These are phyloP conservation scores for Coprinellus micaceus DNA, from an alignment of 768 basidiomycete genomes.

Conservation along the genomic window DNA sequence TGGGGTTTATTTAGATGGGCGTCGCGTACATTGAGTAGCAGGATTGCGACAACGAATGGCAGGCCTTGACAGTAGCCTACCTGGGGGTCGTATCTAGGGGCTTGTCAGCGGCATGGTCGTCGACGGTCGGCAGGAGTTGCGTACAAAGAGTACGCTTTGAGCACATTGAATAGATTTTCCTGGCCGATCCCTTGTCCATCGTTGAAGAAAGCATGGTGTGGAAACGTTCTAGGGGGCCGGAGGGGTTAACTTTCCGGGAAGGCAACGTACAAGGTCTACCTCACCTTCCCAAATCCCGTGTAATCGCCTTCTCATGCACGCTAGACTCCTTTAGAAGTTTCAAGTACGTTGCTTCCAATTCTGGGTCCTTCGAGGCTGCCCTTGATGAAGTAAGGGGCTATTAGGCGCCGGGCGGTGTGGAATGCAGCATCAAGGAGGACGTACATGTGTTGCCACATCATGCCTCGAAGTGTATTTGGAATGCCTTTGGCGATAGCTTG, in stretches of 20 bases:
- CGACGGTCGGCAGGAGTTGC: constrained; percentile 19
- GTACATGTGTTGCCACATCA: constrained; percentile 97
- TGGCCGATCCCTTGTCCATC: constrained; percentile 94
- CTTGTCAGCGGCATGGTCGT: not conserved
- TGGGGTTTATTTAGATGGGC: not conserved
- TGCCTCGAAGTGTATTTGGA: constrained; percentile 81
- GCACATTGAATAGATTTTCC: constrained; percentile 95
- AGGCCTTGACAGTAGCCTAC: constrained; percentile 98
- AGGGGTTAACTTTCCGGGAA: constrained; percentile 6
- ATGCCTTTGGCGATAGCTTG: constrained; percentile 91
- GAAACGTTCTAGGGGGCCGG: constrained; percentile 77
- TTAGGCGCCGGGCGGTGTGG: not conserved
- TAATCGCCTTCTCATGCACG: constrained; percentile 90
- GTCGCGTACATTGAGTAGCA: constrained; percentile 78
- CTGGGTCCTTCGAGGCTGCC: constrained; percentile 90
- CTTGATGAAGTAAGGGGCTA: constrained; percentile 33
- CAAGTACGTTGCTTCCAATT: constrained; percentile 81
- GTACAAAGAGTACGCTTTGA: constrained; percentile 94
- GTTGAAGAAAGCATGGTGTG: constrained; percentile 93
- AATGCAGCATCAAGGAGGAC: not conserved
- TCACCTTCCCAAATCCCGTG: constrained; percentile 84
- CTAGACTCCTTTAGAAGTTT: constrained; percentile 78
- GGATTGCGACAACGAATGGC: constrained; percentile 92
- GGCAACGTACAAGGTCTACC: constrained; percentile 11
- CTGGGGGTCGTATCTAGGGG: constrained; percentile 73